phyloP scores from a whole-genome alignment of 2,329 filamentous ascomycete genomes.

The Colletotrichum liriopes region DNA sequence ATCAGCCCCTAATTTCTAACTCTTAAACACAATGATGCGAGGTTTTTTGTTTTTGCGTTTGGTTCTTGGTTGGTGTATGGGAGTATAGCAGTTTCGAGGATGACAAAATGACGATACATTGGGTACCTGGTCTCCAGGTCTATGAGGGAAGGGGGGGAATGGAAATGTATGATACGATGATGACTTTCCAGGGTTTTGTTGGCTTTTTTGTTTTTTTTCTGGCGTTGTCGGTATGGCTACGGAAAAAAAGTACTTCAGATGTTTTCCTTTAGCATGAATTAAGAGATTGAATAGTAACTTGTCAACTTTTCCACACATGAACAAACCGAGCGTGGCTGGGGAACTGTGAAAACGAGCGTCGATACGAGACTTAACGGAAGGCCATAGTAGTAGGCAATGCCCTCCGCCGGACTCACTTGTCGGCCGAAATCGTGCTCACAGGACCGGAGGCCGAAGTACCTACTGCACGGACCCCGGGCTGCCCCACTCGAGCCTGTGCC shows the following conservation, averaged over 20 bases:
- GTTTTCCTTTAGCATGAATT: slow-evolving; percentile 13
- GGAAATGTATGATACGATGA: slow-evolving; percentile 19
- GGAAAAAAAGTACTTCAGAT: slow-evolving; percentile 14
- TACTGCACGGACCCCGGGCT: slow-evolving; percentile 4
- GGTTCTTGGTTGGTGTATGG: not conserved
- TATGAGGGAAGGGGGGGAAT: not conserved
- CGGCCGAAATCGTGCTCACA: not conserved
- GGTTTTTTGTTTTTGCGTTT: not conserved
- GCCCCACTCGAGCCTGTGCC: not conserved
- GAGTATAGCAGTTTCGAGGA: not conserved
- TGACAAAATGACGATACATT: slow-evolving; percentile 3
- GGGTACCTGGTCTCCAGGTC: not conserved
- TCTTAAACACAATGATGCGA: not conserved
- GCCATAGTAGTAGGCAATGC: not conserved
- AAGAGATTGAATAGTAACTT: not conserved
- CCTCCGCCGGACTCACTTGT: not conserved
- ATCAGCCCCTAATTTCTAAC: slow-evolving; percentile 19
- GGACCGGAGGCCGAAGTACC: not conserved
- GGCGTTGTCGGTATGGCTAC: slow-evolving; percentile 10
- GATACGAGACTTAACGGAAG: not conserved
- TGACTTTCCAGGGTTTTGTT: not conserved
- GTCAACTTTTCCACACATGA: not conserved
- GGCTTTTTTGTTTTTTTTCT: not conserved
- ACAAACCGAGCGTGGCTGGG: no score
- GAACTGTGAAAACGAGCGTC: not conserved